phyloP scores from a whole-genome alignment of 108 stramenopile species.

The Phaeodactylum tricornutum region DNA sequence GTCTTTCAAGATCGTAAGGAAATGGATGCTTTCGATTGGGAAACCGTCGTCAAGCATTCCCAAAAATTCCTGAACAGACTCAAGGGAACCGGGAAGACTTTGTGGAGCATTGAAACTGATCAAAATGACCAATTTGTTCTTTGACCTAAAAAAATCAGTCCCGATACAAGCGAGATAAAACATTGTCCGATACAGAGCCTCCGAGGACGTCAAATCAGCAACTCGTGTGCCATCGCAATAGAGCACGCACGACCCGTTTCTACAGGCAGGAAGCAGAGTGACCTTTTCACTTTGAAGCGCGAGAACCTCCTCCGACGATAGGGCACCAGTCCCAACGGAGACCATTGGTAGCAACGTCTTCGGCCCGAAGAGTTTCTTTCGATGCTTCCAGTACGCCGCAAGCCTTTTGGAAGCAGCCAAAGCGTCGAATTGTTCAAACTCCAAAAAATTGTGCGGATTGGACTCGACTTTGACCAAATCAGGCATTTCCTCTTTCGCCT shows the following conservation, averaged over 20 bases:
- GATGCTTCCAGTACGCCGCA: conserved; percentile 2
- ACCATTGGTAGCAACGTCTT: conserved; percentile 4
- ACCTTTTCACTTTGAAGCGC: background rate
- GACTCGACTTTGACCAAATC: conserved; percentile 3
- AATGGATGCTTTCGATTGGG: no score
- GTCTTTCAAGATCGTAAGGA: no score
- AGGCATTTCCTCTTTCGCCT: conserved; percentile 9
- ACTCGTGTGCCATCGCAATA: background rate
- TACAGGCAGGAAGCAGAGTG: background rate
- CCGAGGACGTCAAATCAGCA: background rate
- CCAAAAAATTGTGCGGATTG: conserved; percentile 7
- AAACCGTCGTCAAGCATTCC: no score
- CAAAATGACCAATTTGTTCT: background rate
- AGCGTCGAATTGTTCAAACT: conserved; percentile 2
- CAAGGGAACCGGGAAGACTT: no score
- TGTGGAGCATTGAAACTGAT: no score
- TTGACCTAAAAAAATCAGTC: background rate
- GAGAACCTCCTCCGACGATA: background rate
- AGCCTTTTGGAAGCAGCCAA: conserved; percentile 5
- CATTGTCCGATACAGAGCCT: background rate
- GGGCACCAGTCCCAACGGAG: conserved; percentile 5
- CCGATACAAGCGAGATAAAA: background rate
- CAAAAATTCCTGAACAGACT: no score
- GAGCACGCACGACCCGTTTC: background rate
- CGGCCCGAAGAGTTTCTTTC: conserved; percentile 1